Conservation (phyloP, 1,284 basidiomycete species). For the Chiua sp. region DNA sequence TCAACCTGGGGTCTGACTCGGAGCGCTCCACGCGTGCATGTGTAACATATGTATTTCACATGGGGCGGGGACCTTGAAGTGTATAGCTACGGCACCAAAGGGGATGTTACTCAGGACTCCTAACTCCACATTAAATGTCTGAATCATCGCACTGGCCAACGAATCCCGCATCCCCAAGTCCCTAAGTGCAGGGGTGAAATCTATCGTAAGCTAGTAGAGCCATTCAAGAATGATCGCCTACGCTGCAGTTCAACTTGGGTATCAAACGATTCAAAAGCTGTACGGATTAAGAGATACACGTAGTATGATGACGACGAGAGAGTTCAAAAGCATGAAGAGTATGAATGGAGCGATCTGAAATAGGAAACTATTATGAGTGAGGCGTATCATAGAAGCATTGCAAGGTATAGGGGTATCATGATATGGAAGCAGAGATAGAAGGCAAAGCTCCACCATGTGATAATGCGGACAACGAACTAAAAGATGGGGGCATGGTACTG, state of each 20-base stretch:
- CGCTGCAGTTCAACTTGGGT: neutral
- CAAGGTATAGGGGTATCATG: neutral
- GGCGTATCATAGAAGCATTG: neutral
- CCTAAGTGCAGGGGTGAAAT: neutral
- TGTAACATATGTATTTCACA: neutral
- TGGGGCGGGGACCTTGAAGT: neutral
- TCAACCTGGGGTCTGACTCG: no score
- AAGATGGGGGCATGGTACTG: constrained; percentile 20
- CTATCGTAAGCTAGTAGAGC: no score
- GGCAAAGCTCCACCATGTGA: neutral
- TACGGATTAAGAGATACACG: neutral
- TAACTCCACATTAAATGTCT: no score
- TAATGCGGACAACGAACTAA: constrained; percentile 13
- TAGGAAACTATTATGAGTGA: neutral
- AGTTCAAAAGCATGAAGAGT: neutral
- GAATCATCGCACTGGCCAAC: no score
- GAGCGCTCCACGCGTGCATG: no score
- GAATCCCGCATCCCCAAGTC: neutral
- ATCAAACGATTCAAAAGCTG: neutral
- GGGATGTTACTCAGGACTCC: neutral
- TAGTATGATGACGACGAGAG: neutral
- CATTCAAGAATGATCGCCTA: neutral
- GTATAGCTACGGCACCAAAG: neutral
- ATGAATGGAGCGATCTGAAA: neutral
- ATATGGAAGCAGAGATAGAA: neutral